phyloP scores from a whole-genome alignment of 192 early-diverging fungal genomes.

The Gaertneriomyces sp. region DNA sequence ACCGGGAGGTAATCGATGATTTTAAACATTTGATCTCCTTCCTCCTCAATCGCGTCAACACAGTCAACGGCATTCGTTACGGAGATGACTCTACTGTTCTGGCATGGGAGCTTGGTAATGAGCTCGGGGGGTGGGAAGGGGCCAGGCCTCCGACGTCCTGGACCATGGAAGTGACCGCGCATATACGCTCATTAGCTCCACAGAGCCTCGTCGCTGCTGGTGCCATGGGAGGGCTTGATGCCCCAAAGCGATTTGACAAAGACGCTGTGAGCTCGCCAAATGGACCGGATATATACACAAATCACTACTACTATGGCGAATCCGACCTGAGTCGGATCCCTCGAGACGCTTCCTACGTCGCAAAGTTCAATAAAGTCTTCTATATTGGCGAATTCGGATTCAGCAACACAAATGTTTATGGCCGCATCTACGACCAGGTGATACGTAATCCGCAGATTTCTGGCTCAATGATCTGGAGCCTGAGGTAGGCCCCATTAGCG shows the following conservation, averaged over 20 bases:
- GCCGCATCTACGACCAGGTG: constrained; percentile 8
- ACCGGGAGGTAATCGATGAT: constrained; percentile 20
- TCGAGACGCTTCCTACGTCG: constrained; percentile 13
- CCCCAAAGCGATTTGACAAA: not conserved
- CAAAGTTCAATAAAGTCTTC: constrained; percentile 9
- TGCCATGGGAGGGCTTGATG: constrained; percentile 24
- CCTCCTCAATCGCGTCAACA: constrained; percentile 42
- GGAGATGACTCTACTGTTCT: constrained; percentile 40
- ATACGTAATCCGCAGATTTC: constrained; percentile 10
- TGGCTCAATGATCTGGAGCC: constrained; percentile 43
- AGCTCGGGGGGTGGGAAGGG: constrained; percentile 32
- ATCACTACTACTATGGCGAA: constrained; percentile 39
- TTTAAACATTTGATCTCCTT: constrained; percentile 31
- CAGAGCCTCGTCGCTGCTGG: constrained; percentile 39
- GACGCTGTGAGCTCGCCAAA: constrained; percentile 1
- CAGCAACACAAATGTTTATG: constrained; percentile 5
- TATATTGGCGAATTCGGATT: constrained; percentile 44
- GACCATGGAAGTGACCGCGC: constrained; percentile 31
- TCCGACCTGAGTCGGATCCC: constrained; percentile 9
- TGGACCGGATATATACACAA: constrained; percentile 37
- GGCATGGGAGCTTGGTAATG: constrained; percentile 49
- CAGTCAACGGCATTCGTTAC: constrained; percentile 40
- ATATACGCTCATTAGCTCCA: constrained; percentile 25
- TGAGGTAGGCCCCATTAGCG: constrained; percentile 22
- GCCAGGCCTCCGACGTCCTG: constrained; percentile 31